Conservation (phyloP, 2,329 filamentous ascomycete species). For the Arthrobotrys entomopaga region DNA sequence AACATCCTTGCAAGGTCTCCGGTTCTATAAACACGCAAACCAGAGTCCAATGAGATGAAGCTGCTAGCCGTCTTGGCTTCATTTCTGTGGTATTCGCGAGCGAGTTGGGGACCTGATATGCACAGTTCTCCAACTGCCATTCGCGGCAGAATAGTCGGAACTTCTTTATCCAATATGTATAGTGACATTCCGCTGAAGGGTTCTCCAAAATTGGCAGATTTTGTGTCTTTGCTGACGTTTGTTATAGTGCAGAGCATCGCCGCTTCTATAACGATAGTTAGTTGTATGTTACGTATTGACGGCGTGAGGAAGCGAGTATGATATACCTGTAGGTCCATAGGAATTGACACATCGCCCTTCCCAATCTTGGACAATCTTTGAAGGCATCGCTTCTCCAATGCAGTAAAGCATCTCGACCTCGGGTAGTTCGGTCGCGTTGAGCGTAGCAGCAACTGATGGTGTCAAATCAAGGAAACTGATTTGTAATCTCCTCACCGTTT, state of each 20-base stretch:
- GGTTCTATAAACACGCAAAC: constrained; percentile 73
- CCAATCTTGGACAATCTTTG: constrained; percentile 62
- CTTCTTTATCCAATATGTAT: constrained; percentile 60
- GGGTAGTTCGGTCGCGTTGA: constrained; percentile 60
- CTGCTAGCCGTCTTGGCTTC: constrained; percentile 45
- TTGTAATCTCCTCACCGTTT: constrained; percentile 61
- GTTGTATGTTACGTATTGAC: background rate
- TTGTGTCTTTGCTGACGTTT: constrained; percentile 59
- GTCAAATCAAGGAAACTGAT: constrained; percentile 63
- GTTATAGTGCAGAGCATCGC: constrained; percentile 65
- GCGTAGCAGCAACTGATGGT: constrained; percentile 62
- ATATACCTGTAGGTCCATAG: constrained; percentile 62
- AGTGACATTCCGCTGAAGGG: constrained; percentile 63
- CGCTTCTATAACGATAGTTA: constrained; percentile 60
- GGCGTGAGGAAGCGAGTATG: background rate
- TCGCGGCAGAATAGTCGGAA: constrained; percentile 61
- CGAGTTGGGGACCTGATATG: constrained; percentile 65
- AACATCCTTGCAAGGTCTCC: constrained; percentile 85
- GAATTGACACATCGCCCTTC: constrained; percentile 63
- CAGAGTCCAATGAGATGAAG: constrained; percentile 40
- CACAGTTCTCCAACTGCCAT: constrained; percentile 64
- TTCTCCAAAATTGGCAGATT: constrained; percentile 63
- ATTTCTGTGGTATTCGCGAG: constrained; percentile 63
- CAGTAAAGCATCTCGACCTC: constrained; percentile 64
- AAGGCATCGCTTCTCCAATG: constrained; percentile 64